A percentile compares a stretch with the other conserved stretches of the same genome.
Conservation (phyloP, 495 filamentous ascomycete genomes). For the Daldinia vernicosa region DNA sequence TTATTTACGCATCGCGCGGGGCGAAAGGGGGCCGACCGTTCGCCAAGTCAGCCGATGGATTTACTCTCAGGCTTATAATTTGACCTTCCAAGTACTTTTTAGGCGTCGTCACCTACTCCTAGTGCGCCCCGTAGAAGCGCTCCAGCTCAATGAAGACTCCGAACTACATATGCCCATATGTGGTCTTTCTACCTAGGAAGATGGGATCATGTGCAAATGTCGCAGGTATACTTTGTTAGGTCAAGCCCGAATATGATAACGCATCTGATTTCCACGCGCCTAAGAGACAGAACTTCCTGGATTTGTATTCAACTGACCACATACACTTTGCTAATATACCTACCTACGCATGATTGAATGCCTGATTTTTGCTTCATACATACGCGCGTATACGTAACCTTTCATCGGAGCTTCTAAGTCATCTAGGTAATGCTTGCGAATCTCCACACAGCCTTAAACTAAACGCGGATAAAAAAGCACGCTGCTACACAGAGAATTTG, state of each 20-base stretch:
- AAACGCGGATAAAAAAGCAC: background rate
- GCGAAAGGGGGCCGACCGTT: conserved; percentile 18
- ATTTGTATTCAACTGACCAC: background rate
- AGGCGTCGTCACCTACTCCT: conserved; percentile 23
- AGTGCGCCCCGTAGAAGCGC: background rate
- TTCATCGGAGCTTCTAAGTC: background rate
- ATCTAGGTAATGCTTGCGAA: background rate
- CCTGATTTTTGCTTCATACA: conserved; percentile 8
- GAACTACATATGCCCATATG: background rate
- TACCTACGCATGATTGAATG: conserved; percentile 3
- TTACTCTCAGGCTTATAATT: conserved; percentile 13
- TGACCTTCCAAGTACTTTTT: conserved; percentile 9
- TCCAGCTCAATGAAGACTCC: background rate
- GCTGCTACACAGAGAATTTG: background rate
- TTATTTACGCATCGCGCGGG: conserved; percentile 31
- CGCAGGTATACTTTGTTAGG: conserved; percentile 12
- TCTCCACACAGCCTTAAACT: background rate
- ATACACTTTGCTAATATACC: background rate
- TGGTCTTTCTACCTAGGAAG: background rate
- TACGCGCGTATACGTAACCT: background rate
- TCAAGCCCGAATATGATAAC: background rate
- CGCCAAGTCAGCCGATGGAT: conserved; percentile 12
- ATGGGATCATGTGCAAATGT: background rate
- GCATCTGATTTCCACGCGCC: background rate
- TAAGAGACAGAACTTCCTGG: background rate